Conservation (phyloP, 768 basidiomycete species). For the Symmetrospora coprosmae region DNA sequence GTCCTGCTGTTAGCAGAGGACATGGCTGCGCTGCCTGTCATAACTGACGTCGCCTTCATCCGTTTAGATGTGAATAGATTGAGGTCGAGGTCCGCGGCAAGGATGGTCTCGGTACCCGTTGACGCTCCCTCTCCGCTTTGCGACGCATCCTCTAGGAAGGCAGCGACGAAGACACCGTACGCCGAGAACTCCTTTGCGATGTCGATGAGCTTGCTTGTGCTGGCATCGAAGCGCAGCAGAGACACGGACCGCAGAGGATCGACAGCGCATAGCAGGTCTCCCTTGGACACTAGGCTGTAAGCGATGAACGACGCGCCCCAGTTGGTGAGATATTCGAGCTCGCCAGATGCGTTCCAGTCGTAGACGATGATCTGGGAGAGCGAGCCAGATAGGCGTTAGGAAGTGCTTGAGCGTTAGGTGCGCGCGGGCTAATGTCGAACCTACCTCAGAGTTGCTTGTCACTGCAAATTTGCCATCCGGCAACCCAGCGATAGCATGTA, state of each 20-base stretch:
- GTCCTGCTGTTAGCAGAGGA: conserved; percentile 43
- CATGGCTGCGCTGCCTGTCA: background rate
- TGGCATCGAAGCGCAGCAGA: conserved; percentile 45
- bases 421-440: conserved; percentile 37
- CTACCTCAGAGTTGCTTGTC: conserved; percentile 61
- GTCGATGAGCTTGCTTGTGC: conserved; percentile 40
- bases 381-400: too few relatives aligned
- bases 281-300: conserved; percentile 47
- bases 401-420: too few relatives aligned
- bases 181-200: conserved; percentile 62
- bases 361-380: background rate
- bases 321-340: conserved; percentile 37
- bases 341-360: background rate
- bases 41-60: too few relatives aligned
- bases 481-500: conserved; percentile 51
- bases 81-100: conserved; percentile 59
- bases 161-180: conserved; percentile 51
- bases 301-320: conserved; percentile 79
- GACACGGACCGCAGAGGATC: conserved; percentile 71
- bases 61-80: conserved; percentile 25
- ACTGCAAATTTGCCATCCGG: conserved; percentile 45
- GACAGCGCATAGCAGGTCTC: conserved; percentile 47
- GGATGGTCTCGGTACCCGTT: conserved; percentile 41
- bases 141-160: conserved; percentile 39
- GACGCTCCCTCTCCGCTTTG: background rate